Evolutionary conservation across 306 rosid genomes (phyloP).

Genomic region (Adenanthera pavonina): DNA sequence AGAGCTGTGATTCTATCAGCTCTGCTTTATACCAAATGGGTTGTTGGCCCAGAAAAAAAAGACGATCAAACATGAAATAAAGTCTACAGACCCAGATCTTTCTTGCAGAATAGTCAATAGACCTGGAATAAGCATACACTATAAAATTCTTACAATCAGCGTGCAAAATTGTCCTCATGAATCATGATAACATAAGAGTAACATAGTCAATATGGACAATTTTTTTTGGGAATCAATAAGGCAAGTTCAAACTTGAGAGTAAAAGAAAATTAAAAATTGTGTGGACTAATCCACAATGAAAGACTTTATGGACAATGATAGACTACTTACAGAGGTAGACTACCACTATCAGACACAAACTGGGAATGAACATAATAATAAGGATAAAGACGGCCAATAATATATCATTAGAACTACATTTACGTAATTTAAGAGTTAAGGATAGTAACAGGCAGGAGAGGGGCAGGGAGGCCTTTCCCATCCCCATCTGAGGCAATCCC

Average conservation of each 20-base stretch:
- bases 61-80: background rate
- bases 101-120: constrained; percentile 12
- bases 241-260: no score
- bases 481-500: background rate
- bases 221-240: no score
- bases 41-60: background rate
- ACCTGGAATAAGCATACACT: background rate
- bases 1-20: background rate
- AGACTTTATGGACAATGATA: background rate
- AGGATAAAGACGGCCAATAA: constrained; percentile 10
- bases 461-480: background rate
- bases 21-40: background rate
- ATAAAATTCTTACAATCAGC: background rate
- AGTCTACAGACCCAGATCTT: constrained; percentile 9
- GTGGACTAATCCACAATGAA: no score
- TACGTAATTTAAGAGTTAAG: background rate
- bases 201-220: background rate
- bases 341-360: constrained; percentile 16
- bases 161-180: background rate
- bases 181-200: constrained; percentile 5
- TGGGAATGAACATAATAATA: background rate
- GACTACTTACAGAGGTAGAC: background rate
- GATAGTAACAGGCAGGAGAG: no score
- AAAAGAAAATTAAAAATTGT: no score
- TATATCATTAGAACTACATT: background rate